Base-by-base conservation (phyloP, 306 rosid genomes). In the Ammopiptanthus mongolicus region DNA sequence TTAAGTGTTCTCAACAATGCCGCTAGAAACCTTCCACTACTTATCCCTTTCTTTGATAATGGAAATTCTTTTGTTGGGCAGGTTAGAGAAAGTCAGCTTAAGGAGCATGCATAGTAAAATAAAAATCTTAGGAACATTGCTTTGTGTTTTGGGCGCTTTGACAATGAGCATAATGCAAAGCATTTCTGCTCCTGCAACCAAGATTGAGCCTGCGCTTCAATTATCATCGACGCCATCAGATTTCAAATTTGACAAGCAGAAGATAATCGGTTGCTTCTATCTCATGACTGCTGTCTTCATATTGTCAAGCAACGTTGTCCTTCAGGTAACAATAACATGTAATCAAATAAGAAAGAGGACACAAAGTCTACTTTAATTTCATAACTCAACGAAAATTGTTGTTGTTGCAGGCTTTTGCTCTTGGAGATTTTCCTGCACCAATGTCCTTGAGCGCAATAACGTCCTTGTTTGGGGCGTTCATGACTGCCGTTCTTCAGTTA, bases 371-470 rank as follows among this genome's bases (percentile, higher is more conserved):
- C n/a, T 72, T 72, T 19, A 28, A 21, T 75, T 69, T 66, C 28
- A 6, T 11, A 6, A 44, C 62, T 29, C 4, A 33, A 23, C 9
- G 36, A 21, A 33, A 42, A 14, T 13, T 67, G 22, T 55, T 61
- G 70, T 6, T 51, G 8, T 23, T 55, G 48, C 75, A 91, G 97
- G 96, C 97, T 66, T 80, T 84, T 56, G 81, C 88, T 11, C 84
- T 94, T 50, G 78, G 82, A 33, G 87, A 84, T 51, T 90, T 94
- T 83, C 96, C 98, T 6, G 97, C 96, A 50, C 98, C 98, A 0
- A 75, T 94, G 81, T 84, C 97, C 4, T 62, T 90, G 73, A 71
- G 91, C 34, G 92, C 91, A 11, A 51, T 86, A 56, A 91, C 94
- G 19, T 90, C 98, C 22, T 78, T 94, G 62, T 44, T 90, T 17